Conservation (phyloP, 1,139 yeast genomes). For the Meyerozyma guilliermondii region DNA sequence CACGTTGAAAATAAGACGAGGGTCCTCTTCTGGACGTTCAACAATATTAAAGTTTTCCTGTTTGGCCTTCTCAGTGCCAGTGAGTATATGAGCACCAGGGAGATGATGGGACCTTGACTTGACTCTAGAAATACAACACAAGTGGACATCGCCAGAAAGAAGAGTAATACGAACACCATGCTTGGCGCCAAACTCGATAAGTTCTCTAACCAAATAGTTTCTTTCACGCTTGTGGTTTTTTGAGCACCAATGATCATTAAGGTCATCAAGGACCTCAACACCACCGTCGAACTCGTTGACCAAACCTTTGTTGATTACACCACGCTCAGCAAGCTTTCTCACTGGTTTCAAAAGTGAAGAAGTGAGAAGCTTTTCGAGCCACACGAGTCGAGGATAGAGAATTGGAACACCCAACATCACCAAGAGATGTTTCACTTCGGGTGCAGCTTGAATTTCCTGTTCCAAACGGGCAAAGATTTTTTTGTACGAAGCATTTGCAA, state of each 20-base stretch:
- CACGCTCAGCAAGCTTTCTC: constrained; percentile 62
- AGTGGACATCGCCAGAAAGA: constrained; percentile 89
- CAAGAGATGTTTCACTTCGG: constrained; percentile 66
- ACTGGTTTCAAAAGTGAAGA: constrained; percentile 61
- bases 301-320: constrained; percentile 60
- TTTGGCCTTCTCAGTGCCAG: constrained; percentile 22
- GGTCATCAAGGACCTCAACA: constrained; percentile 83
- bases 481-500: constrained; percentile 53
- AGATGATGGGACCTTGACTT: constrained; percentile 53
- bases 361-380: constrained; percentile 74
- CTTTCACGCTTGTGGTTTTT: constrained; percentile 76
- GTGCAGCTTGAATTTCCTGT: constrained; percentile 47
- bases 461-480: constrained; percentile 55
- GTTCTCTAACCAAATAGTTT: constrained; percentile 50
- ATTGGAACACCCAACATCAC: constrained; percentile 92
- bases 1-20: constrained; percentile 74
- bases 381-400: constrained; percentile 86
- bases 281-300: constrained; percentile 91
- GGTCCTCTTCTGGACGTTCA: constrained; percentile 61
- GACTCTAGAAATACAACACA: constrained; percentile 78
- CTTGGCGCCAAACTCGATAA: constrained; percentile 59
- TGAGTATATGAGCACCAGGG: constrained; percentile 15
- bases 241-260: constrained; percentile 97
- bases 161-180: constrained; percentile 73
- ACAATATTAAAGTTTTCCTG: constrained; percentile 35